These are phyloP conservation scores for Radiomyces spectabilis DNA, from an alignment of 192 early-diverging fungal genomes.

Conservation along the genomic window DNA sequence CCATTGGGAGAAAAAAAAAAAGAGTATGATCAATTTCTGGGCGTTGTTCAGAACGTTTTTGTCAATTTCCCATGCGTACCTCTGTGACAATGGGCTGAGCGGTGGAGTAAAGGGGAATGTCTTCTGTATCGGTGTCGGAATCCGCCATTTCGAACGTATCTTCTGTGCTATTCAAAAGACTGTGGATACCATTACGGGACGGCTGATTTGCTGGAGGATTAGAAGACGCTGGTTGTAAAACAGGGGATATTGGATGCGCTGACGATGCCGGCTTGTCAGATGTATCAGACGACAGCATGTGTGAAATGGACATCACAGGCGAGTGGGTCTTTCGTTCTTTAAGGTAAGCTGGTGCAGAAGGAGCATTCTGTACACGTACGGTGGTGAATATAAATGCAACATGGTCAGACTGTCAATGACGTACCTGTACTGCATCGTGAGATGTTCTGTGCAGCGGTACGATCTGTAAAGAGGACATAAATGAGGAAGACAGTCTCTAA, in stretches of 20 bases:
- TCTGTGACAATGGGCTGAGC: neutral
- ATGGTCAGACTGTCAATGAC: neutral
- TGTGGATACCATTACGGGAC: slow-evolving; percentile 15
- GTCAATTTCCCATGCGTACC: neutral
- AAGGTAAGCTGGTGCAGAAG: neutral
- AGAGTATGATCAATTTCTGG: neutral
- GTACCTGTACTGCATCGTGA: neutral
- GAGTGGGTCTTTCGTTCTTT: neutral
- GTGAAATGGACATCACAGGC: slow-evolving; percentile 23
- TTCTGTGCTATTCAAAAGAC: slow-evolving; percentile 7
- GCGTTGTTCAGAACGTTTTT: neutral
- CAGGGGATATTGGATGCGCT: neutral
- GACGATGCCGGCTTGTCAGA: neutral
- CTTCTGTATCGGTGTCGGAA: slow-evolving; percentile 18
- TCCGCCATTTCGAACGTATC: slow-evolving; percentile 11
- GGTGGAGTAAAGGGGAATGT: slow-evolving; percentile 7
- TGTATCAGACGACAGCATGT: slow-evolving; percentile 12
- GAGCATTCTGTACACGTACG: neutral
- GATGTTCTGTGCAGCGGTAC: neutral
- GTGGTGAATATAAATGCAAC: neutral
- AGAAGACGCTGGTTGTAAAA: neutral
- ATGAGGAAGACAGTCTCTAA: too few species aligned
- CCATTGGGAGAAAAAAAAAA: neutral
- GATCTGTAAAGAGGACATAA: too few species aligned
- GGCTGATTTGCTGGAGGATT: neutral